Percentiles rank a stretch among this genome's conserved stretches.
Evolutionary conservation across 768 basidiomycete genomes (phyloP).

Genomic region (Leccinum broughii): DNA sequence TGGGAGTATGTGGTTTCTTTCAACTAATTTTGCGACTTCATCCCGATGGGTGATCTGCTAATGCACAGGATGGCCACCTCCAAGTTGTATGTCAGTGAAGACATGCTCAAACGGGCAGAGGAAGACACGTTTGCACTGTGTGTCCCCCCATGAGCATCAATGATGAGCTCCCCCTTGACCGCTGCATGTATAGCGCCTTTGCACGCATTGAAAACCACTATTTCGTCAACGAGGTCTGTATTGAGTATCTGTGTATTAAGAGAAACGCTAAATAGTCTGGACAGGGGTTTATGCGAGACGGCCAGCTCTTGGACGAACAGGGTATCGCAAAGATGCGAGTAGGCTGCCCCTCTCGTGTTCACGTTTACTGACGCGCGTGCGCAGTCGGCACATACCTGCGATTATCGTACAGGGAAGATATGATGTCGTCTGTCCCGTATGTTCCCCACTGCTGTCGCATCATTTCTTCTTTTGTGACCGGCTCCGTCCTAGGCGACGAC

Average conservation of each 20-base stretch:
- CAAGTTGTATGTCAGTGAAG: conserved; percentile 68
- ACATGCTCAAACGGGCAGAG: conserved; percentile 65
- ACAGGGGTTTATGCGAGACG: conserved; percentile 85
- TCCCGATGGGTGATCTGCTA: background rate
- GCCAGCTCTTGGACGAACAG: conserved; percentile 81
- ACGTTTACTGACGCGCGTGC: conserved; percentile 7
- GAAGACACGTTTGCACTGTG: conserved; percentile 78
- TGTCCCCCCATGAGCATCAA: conserved; percentile 22
- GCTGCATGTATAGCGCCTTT: conserved; percentile 59
- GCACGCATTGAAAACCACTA: conserved; percentile 91
- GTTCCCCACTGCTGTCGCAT: conserved; percentile 21
- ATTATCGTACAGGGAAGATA: conserved; percentile 85
- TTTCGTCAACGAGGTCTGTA: conserved; percentile 73
- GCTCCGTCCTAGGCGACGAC: conserved; percentile 62
- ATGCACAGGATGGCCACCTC: conserved; percentile 76
- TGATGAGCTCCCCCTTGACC: conserved; percentile 8
- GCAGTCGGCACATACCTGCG: conserved; percentile 84
- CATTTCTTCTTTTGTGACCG: background rate
- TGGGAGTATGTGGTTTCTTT: conserved; percentile 70
- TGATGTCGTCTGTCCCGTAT: conserved; percentile 84
- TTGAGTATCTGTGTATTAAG: background rate
- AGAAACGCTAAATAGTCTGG: conserved; percentile 4
- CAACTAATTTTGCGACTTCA: background rate
- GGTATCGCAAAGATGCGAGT: conserved; percentile 85
- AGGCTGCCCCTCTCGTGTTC: background rate